A percentile compares a stretch with the other conserved stretches of the same genome.
Evolutionary conservation across 2,329 filamentous ascomycete species (phyloP).

Genomic region (Penicillium hordei): DNA sequence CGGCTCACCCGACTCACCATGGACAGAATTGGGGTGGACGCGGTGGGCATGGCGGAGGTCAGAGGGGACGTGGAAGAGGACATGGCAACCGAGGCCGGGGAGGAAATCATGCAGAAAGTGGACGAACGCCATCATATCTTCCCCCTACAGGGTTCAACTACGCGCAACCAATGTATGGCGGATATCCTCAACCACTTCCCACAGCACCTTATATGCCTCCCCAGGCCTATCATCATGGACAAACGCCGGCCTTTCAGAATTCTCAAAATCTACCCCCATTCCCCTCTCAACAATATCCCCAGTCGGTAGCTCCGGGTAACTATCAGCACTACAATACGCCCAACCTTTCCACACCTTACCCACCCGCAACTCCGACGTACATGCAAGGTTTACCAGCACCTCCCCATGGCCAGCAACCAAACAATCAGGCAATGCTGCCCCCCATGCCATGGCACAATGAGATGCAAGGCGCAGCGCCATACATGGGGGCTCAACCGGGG

Average conservation of each 20-base stretch:
- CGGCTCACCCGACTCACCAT: constrained; percentile 28
- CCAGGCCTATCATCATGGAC: constrained; percentile 28
- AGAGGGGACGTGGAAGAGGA: constrained; percentile 36
- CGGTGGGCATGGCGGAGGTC: constrained; percentile 12
- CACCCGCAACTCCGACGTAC: constrained; percentile 19
- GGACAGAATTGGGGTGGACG: constrained; percentile 34
- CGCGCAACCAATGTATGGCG: constrained; percentile 31
- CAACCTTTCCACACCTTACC: constrained; percentile 26
- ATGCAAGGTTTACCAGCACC: constrained; percentile 20
- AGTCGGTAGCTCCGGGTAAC: constrained; percentile 23
- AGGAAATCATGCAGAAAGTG: constrained; percentile 18
- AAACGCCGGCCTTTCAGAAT: constrained; percentile 25
- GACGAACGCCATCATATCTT: constrained; percentile 22
- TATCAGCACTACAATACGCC: constrained; percentile 32
- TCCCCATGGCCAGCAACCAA: constrained; percentile 25
- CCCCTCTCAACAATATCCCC: constrained; percentile 28
- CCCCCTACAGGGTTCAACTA: constrained; percentile 29
- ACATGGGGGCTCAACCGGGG: constrained; percentile 37
- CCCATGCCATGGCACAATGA: constrained; percentile 59
- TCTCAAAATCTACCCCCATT: constrained; percentile 23
- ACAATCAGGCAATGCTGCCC: constrained; percentile 51
- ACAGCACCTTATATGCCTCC: constrained; percentile 28
- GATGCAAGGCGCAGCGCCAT: constrained; percentile 50
- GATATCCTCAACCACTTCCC: constrained; percentile 30
- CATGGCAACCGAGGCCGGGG: constrained; percentile 34